These are phyloP conservation scores for Tetrapisispora fleetii DNA, from an alignment of 805 yeast species.

Conservation along the genomic window DNA sequence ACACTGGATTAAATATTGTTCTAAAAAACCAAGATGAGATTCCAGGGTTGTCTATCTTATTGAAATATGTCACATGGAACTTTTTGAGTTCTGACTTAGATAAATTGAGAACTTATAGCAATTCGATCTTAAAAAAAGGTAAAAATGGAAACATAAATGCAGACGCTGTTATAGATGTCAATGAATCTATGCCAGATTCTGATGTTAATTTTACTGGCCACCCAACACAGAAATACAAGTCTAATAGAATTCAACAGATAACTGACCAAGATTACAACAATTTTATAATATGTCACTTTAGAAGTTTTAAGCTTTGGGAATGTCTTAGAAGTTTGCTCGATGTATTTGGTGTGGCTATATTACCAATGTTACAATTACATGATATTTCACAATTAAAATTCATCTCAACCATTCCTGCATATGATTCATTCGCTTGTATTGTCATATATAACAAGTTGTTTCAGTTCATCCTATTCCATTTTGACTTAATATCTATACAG, in stretches of 20 bases:
- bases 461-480: constrained; percentile 15
- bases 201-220: background rate
- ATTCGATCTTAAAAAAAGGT: background rate
- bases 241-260: background rate
- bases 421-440: constrained; percentile 19
- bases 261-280: constrained; percentile 8
- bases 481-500: constrained; percentile 6
- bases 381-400: constrained; percentile 15
- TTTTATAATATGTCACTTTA: constrained; percentile 18
- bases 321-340: constrained; percentile 15
- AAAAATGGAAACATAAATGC: constrained; percentile 1
- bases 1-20: background rate
- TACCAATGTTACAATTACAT: constrained; percentile 13
- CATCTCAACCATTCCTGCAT: constrained; percentile 19
- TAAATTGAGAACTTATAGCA: constrained; percentile 9
- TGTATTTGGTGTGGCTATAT: constrained; percentile 5
- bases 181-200: constrained; percentile 4
- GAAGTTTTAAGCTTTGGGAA: constrained; percentile 21
- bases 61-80: constrained; percentile 10
- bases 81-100: constrained; percentile 16
- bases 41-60: constrained; percentile 17
- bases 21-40: constrained; percentile 2
- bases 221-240: background rate
- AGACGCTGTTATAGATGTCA: background rate
- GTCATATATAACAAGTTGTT: constrained; percentile 22